Base-by-base conservation (phyloP, 345 rosid species). In the Citrus sinensis region DNA sequence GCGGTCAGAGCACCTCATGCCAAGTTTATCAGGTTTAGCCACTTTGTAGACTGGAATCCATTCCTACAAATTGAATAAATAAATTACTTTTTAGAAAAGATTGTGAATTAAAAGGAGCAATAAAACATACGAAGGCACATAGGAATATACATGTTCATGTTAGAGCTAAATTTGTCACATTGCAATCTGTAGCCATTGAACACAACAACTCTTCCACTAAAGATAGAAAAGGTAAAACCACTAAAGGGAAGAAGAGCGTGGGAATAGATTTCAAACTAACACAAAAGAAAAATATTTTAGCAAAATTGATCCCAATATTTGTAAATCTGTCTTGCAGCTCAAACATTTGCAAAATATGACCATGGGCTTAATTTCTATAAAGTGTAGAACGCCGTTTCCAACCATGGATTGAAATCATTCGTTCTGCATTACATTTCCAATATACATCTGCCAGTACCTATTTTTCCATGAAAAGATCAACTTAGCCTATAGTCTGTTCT, bases 21-120 rank as follows among this genome's bases (percentile, higher is more conserved):
- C 91, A 77, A 92, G 92, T 86, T 92, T 92, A 87, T 95, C 99
- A 73, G 91, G 89, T 80, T 79, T 74, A 60, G 96, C 97, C 59
- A 86, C 77, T 88, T 87, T 95, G 85, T 79, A 77, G 35, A 91
- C 89, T 19, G 93, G 98, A 81, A 93, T 83, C 95, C 98, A 95
- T 87, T 95, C 99, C 98, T 95, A 85, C 76, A 76, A 74, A 81
- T 54, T 7, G 40, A 4, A 60, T 32, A 46, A 70, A 70, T 65
- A 69, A 80, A 61, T 76, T 65, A 56, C 58, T 22, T 56, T 59
- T 24, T n/a, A 73, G 56, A 73, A 66, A 58, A n/a, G 3, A 39
- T 67, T 19, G 24, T 16, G 37, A 77, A 14, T 55, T 74, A 68
- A 66, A 7, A 24, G 65, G 20, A 55, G 63, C 19, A 37, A 67